Conservation (phyloP, 2,329 filamentous ascomycete species). For the Byssochlamys sp. region DNA sequence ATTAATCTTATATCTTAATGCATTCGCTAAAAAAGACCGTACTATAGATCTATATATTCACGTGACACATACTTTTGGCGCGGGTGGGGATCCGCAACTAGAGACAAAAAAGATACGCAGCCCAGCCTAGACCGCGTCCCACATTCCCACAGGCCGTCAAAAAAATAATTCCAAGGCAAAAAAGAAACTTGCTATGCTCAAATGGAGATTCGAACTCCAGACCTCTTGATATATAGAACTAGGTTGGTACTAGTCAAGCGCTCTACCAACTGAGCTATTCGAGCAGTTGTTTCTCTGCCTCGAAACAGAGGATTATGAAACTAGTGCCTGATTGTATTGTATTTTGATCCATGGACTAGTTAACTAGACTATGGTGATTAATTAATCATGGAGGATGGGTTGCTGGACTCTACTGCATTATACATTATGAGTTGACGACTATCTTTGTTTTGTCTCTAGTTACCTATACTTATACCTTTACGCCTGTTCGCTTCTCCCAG, state of each 20-base stretch:
- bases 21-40: no score
- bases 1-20: no score
- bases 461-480: neutral
- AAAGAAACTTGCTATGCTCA: neutral
- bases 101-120: neutral
- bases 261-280: conserved; percentile 3
- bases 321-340: neutral
- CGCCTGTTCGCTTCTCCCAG: conserved; percentile 2
- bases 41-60: neutral
- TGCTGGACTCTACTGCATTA: neutral
- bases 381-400: neutral
- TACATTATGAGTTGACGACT: neutral
- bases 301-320: neutral
- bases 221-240: conserved; percentile 1
- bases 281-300: neutral
- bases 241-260: conserved; percentile 1
- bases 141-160: neutral
- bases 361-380: no score
- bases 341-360: neutral
- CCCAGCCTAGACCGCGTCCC: neutral
- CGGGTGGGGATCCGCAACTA: neutral
- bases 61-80: neutral
- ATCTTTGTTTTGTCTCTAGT: neutral
- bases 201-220: conserved; percentile 3
- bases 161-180: neutral